phyloP scores from a whole-genome alignment of 495 filamentous ascomycete species.

The Xanthoparmelia taractica region DNA sequence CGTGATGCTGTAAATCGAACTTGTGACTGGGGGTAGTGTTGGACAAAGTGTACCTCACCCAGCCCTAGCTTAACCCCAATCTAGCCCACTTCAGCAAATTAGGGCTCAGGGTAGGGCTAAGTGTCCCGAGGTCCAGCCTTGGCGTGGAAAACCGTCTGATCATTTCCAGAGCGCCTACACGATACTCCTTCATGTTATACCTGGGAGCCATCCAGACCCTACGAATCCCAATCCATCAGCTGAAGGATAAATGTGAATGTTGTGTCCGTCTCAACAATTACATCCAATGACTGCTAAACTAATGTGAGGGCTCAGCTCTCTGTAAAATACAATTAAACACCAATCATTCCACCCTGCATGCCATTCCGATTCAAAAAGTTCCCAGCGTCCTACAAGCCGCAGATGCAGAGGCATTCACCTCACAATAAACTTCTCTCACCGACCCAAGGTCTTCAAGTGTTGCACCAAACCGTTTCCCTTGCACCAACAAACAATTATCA shows the following conservation, averaged over 20 bases:
- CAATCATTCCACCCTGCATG: neutral
- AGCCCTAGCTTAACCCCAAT: too few species aligned
- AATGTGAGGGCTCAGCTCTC: neutral
- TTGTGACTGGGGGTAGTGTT: too few species aligned
- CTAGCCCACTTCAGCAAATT: too few species aligned
- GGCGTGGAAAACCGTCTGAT: too few species aligned
- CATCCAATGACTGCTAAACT: neutral
- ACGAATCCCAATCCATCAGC: neutral
- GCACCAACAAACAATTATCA: neutral
- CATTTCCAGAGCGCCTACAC: too few species aligned
- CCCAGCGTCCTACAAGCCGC: neutral
- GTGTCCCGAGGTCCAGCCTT: too few species aligned
- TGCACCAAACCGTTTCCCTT: neutral
- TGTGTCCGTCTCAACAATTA: neutral
- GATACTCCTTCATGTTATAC: too few species aligned
- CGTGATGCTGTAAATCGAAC: too few species aligned
- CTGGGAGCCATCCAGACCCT: too few species aligned
- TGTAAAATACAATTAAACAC: neutral
- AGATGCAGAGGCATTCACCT: neutral
- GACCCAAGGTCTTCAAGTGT: neutral
- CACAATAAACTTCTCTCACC: neutral
- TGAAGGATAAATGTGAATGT: neutral
- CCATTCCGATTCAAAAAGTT: neutral
- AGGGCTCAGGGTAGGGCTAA: too few species aligned
- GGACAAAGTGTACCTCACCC: too few species aligned